Evolutionary conservation across 345 rosid genomes (phyloP).

Genomic region (Eucalyptus urophylla): DNA sequence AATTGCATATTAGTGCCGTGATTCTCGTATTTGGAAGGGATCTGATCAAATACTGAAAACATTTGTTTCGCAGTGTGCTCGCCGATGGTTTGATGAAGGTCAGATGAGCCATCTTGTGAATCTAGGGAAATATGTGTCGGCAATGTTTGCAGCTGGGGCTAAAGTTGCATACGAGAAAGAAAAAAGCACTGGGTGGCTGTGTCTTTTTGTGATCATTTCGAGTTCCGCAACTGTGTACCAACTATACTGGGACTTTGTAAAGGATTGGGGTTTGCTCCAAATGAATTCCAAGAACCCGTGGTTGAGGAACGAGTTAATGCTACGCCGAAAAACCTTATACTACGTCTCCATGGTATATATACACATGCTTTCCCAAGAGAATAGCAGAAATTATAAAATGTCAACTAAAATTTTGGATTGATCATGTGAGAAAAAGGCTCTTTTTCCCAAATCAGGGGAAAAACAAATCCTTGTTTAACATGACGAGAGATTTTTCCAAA

Average conservation of each 20-base stretch:
- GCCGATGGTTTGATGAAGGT: constrained; percentile 96
- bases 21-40: neutral
- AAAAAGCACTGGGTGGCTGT: constrained; percentile 50
- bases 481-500: neutral
- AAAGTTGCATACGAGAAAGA: constrained; percentile 93
- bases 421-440: neutral
- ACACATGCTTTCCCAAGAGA: neutral
- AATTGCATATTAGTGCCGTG: neutral
- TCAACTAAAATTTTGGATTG: neutral
- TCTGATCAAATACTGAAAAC: neutral
- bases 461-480: neutral
- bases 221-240: constrained; percentile 90
- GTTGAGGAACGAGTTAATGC: constrained; percentile 94
- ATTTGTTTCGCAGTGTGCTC: constrained; percentile 56
- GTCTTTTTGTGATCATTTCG: constrained; percentile 68
- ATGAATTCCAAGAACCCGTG: constrained; percentile 86
- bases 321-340: constrained; percentile 77
- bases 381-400: neutral
- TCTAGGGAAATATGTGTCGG: constrained; percentile 95
- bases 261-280: constrained; percentile 98
- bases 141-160: constrained; percentile 97
- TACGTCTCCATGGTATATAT: constrained; percentile 87
- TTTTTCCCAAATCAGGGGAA: neutral
- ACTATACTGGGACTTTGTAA: constrained; percentile 98
- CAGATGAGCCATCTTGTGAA: constrained; percentile 69